phyloP scores from a whole-genome alignment of 768 basidiomycete species.

The Tubosaeta sp. region DNA sequence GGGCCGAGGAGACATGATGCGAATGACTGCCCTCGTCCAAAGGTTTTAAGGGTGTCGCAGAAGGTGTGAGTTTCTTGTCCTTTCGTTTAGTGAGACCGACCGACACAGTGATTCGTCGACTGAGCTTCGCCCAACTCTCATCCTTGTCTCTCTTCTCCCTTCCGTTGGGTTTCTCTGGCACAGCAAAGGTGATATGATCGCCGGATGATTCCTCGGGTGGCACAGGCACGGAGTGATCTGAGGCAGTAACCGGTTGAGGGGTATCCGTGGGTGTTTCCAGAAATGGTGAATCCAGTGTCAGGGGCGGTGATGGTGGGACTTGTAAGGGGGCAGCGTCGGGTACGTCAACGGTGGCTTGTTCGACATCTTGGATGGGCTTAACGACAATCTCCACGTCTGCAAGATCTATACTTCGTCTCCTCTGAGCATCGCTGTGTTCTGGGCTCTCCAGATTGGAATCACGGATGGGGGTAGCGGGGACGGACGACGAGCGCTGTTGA shows the following conservation, averaged over 20 bases:
- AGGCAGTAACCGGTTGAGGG: slow-evolving; percentile 4
- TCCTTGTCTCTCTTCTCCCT: slow-evolving; percentile 39
- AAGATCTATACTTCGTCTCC: slow-evolving; percentile 33
- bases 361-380: slow-evolving; percentile 3
- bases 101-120: slow-evolving; percentile 57
- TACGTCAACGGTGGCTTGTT: not conserved
- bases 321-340: slow-evolving; percentile 1
- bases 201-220: slow-evolving; percentile 15
- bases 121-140: slow-evolving; percentile 58
- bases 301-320: not conserved
- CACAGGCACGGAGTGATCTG: slow-evolving; percentile 3
- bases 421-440: slow-evolving; percentile 17
- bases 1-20: slow-evolving; percentile 8
- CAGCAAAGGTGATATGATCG: slow-evolving; percentile 35
- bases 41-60: slow-evolving; percentile 28
- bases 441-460: slow-evolving; percentile 31
- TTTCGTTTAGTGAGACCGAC: slow-evolving; percentile 43
- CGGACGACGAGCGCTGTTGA: slow-evolving; percentile 53
- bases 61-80: slow-evolving; percentile 26
- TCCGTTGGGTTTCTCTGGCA: slow-evolving; percentile 31
- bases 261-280: slow-evolving; percentile 14
- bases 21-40: slow-evolving; percentile 14
- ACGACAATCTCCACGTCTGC: slow-evolving; percentile 31
- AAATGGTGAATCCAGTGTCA: slow-evolving; percentile 8
- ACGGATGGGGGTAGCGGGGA: slow-evolving; percentile 42